Evolutionary conservation across 306 rosid genomes (phyloP).

Genomic region (Vigna radiata): DNA sequence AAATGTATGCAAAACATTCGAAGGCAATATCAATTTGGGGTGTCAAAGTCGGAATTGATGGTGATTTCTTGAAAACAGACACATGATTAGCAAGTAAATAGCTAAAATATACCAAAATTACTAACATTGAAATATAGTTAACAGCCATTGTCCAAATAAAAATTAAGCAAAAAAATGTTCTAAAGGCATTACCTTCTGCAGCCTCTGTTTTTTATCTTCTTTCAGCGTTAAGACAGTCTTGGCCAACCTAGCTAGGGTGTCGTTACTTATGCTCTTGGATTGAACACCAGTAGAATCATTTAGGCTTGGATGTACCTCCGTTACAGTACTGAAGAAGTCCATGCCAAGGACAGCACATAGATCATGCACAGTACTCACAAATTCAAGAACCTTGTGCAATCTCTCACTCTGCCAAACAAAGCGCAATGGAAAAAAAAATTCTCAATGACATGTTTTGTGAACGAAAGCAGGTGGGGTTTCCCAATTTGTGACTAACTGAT

Average conservation of each 20-base stretch:
- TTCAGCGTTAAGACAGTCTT: conserved; percentile 74
- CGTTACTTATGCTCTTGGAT: conserved; percentile 95
- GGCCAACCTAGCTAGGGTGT: conserved; percentile 86
- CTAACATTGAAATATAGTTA: conserved; percentile 22
- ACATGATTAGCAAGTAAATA: conserved; percentile 21
- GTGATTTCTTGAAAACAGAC: conserved; percentile 19
- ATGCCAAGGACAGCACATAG: conserved; percentile 97
- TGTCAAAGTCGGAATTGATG: conserved; percentile 11
- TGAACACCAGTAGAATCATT: conserved; percentile 89
- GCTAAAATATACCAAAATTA: conserved; percentile 12
- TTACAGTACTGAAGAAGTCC: conserved; percentile 94
- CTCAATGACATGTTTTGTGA: conserved; percentile 34
- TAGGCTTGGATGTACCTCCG: conserved; percentile 98
- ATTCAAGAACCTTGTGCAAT: conserved; percentile 87
- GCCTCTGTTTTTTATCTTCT: conserved; percentile 85
- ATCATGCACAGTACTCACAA: conserved; percentile 89
- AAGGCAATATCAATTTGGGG: conserved; percentile 16
- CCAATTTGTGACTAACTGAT: conserved; percentile 30
- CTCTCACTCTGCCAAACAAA: conserved; percentile 77
- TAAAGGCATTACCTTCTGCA: conserved; percentile 62
- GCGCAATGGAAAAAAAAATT: conserved; percentile 40
- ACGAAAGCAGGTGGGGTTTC: conserved; percentile 16
- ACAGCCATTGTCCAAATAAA: background rate
- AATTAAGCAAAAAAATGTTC: conserved; percentile 7
- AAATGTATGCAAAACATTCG: background rate